A percentile compares a stretch with the other conserved stretches of the same genome.
phyloP scores from a whole-genome alignment of 129 eudicot genomes.

The Erigeron canadensis region DNA sequence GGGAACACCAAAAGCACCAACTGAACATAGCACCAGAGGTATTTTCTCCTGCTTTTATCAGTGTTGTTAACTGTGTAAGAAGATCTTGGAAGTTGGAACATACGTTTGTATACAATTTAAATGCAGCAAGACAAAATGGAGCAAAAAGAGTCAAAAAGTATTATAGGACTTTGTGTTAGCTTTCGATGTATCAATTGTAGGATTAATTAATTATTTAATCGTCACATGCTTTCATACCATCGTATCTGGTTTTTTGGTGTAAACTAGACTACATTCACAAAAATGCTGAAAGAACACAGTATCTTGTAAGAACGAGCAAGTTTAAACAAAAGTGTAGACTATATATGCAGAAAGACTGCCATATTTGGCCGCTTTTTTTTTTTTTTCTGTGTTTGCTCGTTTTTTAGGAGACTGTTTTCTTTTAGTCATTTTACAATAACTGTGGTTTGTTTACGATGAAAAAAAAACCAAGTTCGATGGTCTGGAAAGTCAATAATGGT shows the following conservation, averaged over 20 bases:
- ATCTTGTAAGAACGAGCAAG: neutral
- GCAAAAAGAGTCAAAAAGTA: neutral
- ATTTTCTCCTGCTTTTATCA: constrained; percentile 62
- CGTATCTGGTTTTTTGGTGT: constrained; percentile 10
- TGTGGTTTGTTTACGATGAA: constrained; percentile 15
- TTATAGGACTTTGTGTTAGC: constrained; percentile 20
- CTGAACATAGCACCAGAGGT: constrained; percentile 43
- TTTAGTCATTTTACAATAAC: constrained; percentile 11
- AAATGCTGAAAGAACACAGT: constrained; percentile 4
- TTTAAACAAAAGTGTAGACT: neutral
- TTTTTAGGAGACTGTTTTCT: neutral
- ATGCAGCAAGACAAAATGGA: constrained; percentile 17
- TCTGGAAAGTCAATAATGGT: constrained; percentile 23
- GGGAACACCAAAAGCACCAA: constrained; percentile 50
- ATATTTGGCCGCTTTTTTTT: neutral
- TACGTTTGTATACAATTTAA: constrained; percentile 29
- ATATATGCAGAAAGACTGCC: neutral
- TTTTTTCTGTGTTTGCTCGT: neutral
- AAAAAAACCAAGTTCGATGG: constrained; percentile 16
- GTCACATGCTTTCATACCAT: constrained; percentile 15
- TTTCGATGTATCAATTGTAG: constrained; percentile 36
- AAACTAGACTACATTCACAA: constrained; percentile 6
- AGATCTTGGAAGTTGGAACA: constrained; percentile 7
- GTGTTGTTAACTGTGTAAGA: constrained; percentile 47
- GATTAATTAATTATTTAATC: constrained; percentile 11